Conservation (phyloP, 2,329 filamentous ascomycete genomes). For the Cephalotrichum gorgonifer region DNA sequence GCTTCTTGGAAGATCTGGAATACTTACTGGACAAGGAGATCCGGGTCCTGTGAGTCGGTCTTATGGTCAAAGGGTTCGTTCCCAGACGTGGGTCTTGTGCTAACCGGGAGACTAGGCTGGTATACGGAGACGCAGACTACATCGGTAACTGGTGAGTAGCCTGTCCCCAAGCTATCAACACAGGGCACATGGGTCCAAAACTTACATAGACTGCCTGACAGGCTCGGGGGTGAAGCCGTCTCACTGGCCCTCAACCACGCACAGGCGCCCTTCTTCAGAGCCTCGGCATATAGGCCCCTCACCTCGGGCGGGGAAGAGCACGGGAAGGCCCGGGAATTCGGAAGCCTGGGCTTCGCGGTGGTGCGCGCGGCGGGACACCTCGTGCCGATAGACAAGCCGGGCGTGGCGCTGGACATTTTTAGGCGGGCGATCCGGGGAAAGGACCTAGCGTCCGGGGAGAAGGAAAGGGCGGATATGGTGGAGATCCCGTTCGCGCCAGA, state of each 20-base stretch:
- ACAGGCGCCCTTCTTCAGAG: conserved; percentile 38
- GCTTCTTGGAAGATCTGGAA: conserved; percentile 43
- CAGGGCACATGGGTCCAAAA: background rate
- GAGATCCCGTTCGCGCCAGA: conserved; percentile 1
- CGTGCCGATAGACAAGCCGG: conserved; percentile 15
- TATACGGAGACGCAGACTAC: conserved; percentile 47
- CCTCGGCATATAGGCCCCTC: conserved; percentile 54
- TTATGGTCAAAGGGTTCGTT: no score
- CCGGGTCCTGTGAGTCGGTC: conserved; percentile 44
- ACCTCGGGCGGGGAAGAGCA: conserved; percentile 48
- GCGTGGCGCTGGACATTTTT: conserved; percentile 15
- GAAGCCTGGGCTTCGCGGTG: conserved; percentile 52
- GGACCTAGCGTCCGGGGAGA: conserved; percentile 12
- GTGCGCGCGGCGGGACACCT: conserved; percentile 46
- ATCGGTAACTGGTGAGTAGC: conserved; percentile 36
- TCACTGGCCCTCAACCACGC: conserved; percentile 43
- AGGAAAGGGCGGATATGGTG: background rate
- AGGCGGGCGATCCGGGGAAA: conserved; percentile 13
- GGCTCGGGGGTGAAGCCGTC: conserved; percentile 56
- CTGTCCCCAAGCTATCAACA: background rate
- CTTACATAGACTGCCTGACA: background rate
- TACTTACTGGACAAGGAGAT: conserved; percentile 44
- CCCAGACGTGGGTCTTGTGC: no score
- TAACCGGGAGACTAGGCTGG: no score
- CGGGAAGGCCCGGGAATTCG: conserved; percentile 55